Percentiles rank a stretch among this genome's conserved stretches.
These are phyloP conservation scores for Xylaria palmicola DNA, from an alignment of 495 filamentous ascomycete species.

Conservation along the genomic window DNA sequence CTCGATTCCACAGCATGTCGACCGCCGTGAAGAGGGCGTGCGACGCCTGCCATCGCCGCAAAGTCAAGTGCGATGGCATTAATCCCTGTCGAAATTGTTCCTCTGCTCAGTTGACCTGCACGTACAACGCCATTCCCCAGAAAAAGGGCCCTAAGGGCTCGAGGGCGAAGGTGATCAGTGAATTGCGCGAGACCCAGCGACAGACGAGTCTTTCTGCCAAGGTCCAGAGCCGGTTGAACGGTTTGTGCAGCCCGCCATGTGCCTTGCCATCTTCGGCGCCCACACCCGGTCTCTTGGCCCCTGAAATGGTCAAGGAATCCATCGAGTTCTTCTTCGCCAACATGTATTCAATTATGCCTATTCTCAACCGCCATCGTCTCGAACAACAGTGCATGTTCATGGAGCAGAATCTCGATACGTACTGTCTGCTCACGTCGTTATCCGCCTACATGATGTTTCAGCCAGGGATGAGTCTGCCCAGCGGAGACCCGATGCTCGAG, in stretches of 20 bases:
- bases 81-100: slow-evolving; percentile 72
- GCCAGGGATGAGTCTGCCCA: slow-evolving; percentile 64
- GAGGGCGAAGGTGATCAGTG: slow-evolving; percentile 77
- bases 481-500: slow-evolving; percentile 53
- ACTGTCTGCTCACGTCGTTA: slow-evolving; percentile 75
- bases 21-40: slow-evolving; percentile 67
- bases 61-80: slow-evolving; percentile 74
- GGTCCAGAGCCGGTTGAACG: slow-evolving; percentile 45
- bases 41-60: slow-evolving; percentile 80
- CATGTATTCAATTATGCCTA: slow-evolving; percentile 81
- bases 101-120: slow-evolving; percentile 67
- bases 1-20: slow-evolving; percentile 39
- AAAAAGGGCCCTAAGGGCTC: slow-evolving; percentile 86
- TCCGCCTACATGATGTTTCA: slow-evolving; percentile 87
- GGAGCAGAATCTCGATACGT: slow-evolving; percentile 67
- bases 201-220: slow-evolving; percentile 57
- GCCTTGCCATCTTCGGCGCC: slow-evolving; percentile 46
- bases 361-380: slow-evolving; percentile 67
- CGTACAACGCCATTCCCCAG: slow-evolving; percentile 79
- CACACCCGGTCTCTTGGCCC: slow-evolving; percentile 57
- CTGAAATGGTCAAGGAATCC: slow-evolving; percentile 64
- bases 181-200: slow-evolving; percentile 65
- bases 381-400: slow-evolving; percentile 63
- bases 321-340: slow-evolving; percentile 82
- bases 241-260: slow-evolving; percentile 42